phyloP scores from a whole-genome alignment of 1,139 yeast species.

The Blastobotrys buckinghamii region DNA sequence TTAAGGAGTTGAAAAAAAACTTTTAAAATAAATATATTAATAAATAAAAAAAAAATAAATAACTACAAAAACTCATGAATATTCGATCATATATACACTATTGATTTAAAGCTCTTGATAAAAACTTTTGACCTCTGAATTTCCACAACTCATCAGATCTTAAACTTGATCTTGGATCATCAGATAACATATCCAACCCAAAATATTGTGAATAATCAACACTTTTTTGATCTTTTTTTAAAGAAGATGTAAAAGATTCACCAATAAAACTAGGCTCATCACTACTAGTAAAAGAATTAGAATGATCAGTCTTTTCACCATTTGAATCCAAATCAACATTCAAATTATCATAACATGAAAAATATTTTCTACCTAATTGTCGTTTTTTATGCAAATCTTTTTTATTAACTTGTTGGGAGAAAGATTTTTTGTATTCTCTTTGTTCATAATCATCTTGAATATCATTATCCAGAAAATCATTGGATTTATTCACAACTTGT shows the following conservation, averaged over 20 bases:
- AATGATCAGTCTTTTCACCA: neutral
- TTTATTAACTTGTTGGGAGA: neutral
- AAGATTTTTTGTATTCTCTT: neutral
- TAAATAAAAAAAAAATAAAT: too few relatives aligned
- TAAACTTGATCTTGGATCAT: neutral
- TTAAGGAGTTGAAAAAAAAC: too few relatives aligned
- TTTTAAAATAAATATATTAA: too few relatives aligned
- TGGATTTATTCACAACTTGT: conserved; percentile 21
- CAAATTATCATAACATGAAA: conserved; percentile 4
- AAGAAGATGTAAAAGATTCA: neutral
- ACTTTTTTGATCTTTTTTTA: neutral
- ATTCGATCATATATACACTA: too few relatives aligned
- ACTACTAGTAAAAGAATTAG: neutral
- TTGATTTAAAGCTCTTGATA: too few relatives aligned
- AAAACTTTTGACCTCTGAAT: conserved; percentile 5
- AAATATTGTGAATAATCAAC: conserved; percentile 4
- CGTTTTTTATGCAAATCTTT: neutral
- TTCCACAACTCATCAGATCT: conserved; percentile 4
- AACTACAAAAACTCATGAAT: too few relatives aligned
- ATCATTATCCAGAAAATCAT: neutral
- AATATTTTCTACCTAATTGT: conserved; percentile 2
- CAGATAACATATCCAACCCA: conserved; percentile 8
- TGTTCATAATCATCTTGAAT: neutral
- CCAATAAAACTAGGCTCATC: neutral
- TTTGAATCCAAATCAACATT: neutral